These are phyloP conservation scores for Globisporangium nodosum DNA, from an alignment of 352 stramenopile species.

Conservation along the genomic window DNA sequence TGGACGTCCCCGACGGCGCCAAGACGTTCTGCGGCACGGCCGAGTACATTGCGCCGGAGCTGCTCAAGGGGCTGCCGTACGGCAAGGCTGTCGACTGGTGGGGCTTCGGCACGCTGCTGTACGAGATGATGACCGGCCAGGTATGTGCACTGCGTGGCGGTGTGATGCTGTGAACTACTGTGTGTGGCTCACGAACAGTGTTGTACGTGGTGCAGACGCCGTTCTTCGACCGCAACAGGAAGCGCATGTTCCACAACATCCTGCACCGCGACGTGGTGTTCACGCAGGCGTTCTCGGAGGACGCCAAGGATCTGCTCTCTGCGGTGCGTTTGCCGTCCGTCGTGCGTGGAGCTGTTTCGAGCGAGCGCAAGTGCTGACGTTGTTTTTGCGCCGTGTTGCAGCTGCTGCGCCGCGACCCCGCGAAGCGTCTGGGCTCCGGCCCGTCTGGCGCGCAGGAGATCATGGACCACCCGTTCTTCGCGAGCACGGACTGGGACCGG, in stretches of 20 bases:
- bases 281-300: conserved; percentile 81
- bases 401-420: conserved; percentile 78
- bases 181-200: no score
- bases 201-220: conserved; percentile 53
- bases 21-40: conserved; percentile 93
- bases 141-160: conserved; percentile 3
- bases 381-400: conserved; percentile 9
- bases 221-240: conserved; percentile 94
- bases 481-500: conserved; percentile 81
- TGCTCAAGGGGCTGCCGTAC: conserved; percentile 88
- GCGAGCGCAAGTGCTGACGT: neutral
- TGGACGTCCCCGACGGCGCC: conserved; percentile 80
- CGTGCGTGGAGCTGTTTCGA: neutral
- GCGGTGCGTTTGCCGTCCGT: conserved; percentile 23
- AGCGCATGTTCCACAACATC: conserved; percentile 95
- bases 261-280: conserved; percentile 84
- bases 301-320: conserved; percentile 81
- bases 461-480: conserved; percentile 88
- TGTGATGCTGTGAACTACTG: no score
- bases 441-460: conserved; percentile 85
- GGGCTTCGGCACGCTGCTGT: conserved; percentile 91
- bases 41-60: conserved; percentile 91
- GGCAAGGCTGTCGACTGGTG: conserved; percentile 92
- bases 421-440: conserved; percentile 74
- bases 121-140: conserved; percentile 93